Evolutionary conservation across 2,329 filamentous ascomycete genomes (phyloP), one percentile per base, ranked within the genome.

Genomic region (Seiridium cupressi): DNA sequence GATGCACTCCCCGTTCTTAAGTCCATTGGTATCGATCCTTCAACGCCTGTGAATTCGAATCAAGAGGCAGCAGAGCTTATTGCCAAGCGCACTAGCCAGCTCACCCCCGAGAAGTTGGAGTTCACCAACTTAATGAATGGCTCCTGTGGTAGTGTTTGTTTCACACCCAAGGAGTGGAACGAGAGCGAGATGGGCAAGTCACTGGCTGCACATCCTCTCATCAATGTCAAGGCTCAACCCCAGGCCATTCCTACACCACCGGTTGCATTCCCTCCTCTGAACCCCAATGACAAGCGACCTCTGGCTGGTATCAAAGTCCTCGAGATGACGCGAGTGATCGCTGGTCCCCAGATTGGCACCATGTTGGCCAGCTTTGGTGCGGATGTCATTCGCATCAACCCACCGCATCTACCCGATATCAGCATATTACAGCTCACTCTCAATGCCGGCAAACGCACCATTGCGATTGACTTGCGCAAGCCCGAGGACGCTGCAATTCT

Each of bases 301-400:
- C 73, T 84, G 3, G 73, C 77, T 0, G 82, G 79, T 0, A 68
- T 82, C 62, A 79, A 78, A 59, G 77, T 86, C 1, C 69, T 85
- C 7, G 83, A 85, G 62, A 66, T 82, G 55, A 79, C 76, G 10
- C 70, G 79, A 3, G 73, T 82, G 44, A 82, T 82, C 55, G 80
- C 79, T 35, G 79, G 76, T 1, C 79, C 79, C 3, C 72, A 75
- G 32, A 73, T 81, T n/a, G 77, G 77, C 2, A 70, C 75, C 3
- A 70, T 75, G 3, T 66, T 81, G 1, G 76, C 78, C 0, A 73
- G 77, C 57, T 68, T 79, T 11, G 80, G 80, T 5, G 80, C 79
- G 0, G 76, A 77, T 32, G 78, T 82, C 0, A 76, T 82, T 65
- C 71, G 79, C 35, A 68, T 82, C 44, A 79, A 77, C n/a, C 68